These are phyloP conservation scores for Microcos paniculata DNA, from an alignment of 345 rosid genomes.

Conservation along the genomic window DNA sequence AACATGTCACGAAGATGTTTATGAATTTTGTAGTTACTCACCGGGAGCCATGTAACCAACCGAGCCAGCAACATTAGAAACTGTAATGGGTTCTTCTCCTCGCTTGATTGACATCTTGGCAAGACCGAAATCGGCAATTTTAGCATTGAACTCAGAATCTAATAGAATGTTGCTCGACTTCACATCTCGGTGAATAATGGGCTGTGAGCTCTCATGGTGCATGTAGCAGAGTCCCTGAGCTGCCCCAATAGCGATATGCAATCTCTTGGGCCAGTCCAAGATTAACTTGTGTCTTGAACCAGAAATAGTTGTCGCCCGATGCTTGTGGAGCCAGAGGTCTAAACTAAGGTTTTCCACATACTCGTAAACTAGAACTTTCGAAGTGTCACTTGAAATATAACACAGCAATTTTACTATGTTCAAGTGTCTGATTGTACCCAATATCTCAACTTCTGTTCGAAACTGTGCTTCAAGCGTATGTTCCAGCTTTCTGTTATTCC, in stretches of 20 bases:
- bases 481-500: constrained; percentile 36
- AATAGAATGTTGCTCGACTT: constrained; percentile 61
- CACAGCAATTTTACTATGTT: constrained; percentile 63
- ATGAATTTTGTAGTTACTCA: constrained; percentile 7
- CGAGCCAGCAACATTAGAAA: constrained; percentile 54
- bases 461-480: constrained; percentile 47
- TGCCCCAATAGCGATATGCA: constrained; percentile 53
- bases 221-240: constrained; percentile 61
- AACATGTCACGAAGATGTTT: neutral
- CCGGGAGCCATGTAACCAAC: constrained; percentile 65
- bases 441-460: constrained; percentile 44
- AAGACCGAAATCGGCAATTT: constrained; percentile 64
- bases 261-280: constrained; percentile 57
- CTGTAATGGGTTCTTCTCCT: constrained; percentile 43
- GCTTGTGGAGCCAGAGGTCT: constrained; percentile 48
- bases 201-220: constrained; percentile 55
- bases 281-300: constrained; percentile 10
- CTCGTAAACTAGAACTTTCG: constrained; percentile 66
- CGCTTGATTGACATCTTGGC: constrained; percentile 45
- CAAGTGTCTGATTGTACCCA: constrained; percentile 46
- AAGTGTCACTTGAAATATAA: constrained; percentile 51
- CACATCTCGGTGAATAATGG: constrained; percentile 56
- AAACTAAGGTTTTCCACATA: constrained; percentile 58
- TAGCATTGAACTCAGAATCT: constrained; percentile 51
- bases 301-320: constrained; percentile 2